These are phyloP conservation scores for Solanum bulbocastanum DNA, from an alignment of 257 asterid species.

Conservation along the genomic window DNA sequence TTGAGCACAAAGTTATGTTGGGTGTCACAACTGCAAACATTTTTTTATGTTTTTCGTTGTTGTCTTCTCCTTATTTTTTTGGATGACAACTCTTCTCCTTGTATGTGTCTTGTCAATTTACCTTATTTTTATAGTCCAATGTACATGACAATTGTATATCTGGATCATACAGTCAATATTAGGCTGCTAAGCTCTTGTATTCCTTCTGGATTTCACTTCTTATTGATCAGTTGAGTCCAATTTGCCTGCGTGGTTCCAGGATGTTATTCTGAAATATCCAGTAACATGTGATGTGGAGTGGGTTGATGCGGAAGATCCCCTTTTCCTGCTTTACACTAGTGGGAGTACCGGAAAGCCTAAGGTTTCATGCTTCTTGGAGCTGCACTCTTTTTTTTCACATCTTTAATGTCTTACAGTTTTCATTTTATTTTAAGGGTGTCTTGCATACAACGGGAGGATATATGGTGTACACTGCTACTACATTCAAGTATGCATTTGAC, in stretches of 20 bases:
- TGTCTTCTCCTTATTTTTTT: neutral
- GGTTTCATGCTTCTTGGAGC: slow-evolving; percentile 37
- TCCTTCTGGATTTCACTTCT: neutral
- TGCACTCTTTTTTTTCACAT: slow-evolving; percentile 4
- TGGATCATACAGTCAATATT: neutral
- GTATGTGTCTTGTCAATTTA: neutral
- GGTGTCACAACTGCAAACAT: neutral
- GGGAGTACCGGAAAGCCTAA: slow-evolving; percentile 99
- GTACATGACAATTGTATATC: neutral
- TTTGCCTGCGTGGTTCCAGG: slow-evolving; percentile 37
- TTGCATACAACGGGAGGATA: slow-evolving; percentile 98
- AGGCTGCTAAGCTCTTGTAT: neutral
- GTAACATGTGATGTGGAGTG: slow-evolving; percentile 79
- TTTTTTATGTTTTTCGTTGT: neutral
- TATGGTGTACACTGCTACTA: slow-evolving; percentile 93
- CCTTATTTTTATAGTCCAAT: neutral
- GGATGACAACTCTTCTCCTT: neutral
- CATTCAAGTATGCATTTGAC: slow-evolving; percentile 95
- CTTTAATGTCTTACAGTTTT: slow-evolving; percentile 15
- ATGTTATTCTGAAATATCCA: slow-evolving; percentile 64
- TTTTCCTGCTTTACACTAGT: slow-evolving; percentile 94
- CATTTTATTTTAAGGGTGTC: slow-evolving; percentile 62
- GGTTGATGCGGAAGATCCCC: slow-evolving; percentile 98
- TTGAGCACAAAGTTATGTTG: neutral
- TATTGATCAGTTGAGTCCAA: neutral